These are phyloP conservation scores for Brassica rapa DNA, from an alignment of 345 rosid genomes.

Conservation along the genomic window DNA sequence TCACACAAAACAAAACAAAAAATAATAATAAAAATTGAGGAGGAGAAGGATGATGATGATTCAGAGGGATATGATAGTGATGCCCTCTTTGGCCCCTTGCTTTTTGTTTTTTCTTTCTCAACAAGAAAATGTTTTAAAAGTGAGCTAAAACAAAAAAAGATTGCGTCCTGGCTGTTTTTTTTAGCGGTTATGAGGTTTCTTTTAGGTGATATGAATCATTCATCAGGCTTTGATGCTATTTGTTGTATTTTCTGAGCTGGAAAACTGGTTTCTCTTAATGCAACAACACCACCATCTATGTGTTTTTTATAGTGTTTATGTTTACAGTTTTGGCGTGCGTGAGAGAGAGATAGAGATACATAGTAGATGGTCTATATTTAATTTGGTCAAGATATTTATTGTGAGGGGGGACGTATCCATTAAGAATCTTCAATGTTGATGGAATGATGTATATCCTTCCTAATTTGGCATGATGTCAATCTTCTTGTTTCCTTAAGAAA, in stretches of 20 bases:
- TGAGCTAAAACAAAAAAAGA: no score
- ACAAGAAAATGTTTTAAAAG: background rate
- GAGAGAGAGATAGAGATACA: background rate
- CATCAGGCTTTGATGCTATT: background rate
- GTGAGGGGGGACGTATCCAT: background rate
- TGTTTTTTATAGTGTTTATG: background rate
- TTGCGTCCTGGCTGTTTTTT: background rate
- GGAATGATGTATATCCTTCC: background rate
- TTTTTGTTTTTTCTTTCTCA: background rate
- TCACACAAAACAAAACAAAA: constrained; percentile 23
- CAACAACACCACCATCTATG: constrained; percentile 2
- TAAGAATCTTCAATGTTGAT: background rate
- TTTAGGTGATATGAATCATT: background rate
- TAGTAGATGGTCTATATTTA: background rate
- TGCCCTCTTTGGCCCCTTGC: constrained; percentile 18
- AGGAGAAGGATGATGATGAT: constrained; percentile 5
- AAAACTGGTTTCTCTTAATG: background rate
- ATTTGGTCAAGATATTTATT: background rate
- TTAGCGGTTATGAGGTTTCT: background rate
- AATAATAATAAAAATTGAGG: background rate
- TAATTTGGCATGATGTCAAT: background rate
- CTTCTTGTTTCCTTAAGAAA: background rate
- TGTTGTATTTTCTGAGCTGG: constrained; percentile 1
- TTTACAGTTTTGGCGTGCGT: background rate
- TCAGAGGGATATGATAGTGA: constrained; percentile 21